These are phyloP conservation scores for Marasmius fiardii DNA, from an alignment of 1,284 basidiomycete species.

Conservation along the genomic window DNA sequence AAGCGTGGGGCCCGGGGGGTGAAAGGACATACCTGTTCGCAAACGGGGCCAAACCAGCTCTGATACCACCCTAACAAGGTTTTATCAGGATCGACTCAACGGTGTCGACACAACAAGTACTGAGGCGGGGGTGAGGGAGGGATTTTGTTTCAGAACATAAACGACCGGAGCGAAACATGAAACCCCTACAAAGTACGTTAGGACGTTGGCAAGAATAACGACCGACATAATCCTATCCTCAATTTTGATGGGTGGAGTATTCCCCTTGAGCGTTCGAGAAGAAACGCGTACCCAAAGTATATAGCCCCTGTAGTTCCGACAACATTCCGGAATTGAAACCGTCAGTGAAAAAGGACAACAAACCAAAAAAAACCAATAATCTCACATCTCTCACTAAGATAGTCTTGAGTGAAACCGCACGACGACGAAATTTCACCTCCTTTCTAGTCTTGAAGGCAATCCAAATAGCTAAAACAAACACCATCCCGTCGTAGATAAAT, in stretches of 20 bases:
- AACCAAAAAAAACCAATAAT: neutral
- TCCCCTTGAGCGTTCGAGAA: neutral
- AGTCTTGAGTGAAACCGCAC: neutral
- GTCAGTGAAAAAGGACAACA: too few relatives aligned
- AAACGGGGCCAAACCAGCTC: neutral
- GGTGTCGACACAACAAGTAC: too few relatives aligned
- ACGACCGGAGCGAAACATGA: neutral
- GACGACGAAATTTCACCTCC: neutral
- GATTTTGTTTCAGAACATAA: too few relatives aligned
- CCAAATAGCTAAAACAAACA: neutral
- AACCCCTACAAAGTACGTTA: neutral
- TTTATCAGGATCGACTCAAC: too few relatives aligned
- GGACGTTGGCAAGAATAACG: neutral
- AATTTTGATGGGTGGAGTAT: too few relatives aligned
- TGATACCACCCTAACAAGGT: neutral
- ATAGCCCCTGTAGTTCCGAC: neutral
- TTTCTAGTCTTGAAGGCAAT: neutral
- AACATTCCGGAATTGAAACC: too few relatives aligned
- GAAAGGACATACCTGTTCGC: neutral
- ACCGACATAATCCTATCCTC: neutral
- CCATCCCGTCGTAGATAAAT: neutral
- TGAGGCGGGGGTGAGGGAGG: neutral
- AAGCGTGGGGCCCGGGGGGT: too few relatives aligned
- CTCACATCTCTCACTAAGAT: neutral
- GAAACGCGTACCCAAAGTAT: neutral